Conservation (phyloP, 129 eudicot genomes). For the Oenanthe sinensis region DNA sequence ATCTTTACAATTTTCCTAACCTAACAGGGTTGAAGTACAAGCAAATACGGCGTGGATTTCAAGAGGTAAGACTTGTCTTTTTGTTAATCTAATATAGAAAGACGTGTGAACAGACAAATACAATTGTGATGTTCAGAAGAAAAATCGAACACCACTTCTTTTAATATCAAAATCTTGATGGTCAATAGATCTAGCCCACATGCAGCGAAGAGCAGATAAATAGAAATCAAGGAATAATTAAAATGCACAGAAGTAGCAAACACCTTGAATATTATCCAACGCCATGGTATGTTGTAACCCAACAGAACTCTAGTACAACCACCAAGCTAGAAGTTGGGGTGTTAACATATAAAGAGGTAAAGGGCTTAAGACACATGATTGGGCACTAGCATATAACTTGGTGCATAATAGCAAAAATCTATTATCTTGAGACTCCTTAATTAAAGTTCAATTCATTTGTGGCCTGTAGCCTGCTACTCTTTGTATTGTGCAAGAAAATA, state of each 20-base stretch:
- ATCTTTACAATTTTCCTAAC: slow-evolving; percentile 71
- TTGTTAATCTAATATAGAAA: background rate
- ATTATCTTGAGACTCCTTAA: background rate
- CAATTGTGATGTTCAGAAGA: background rate
- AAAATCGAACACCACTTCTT: background rate
- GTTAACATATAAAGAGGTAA: background rate
- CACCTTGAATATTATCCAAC: background rate
- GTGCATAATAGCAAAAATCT: background rate
- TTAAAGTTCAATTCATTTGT: background rate
- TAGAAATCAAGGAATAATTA: background rate
- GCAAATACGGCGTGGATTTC: slow-evolving; percentile 72
- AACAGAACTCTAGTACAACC: background rate
- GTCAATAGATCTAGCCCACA: background rate
- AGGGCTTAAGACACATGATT: background rate
- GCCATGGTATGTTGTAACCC: background rate
- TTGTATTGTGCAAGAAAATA: background rate
- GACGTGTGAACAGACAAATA: background rate
- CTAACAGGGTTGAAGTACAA: slow-evolving; percentile 59
- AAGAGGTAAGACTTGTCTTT: slow-evolving; percentile 50
- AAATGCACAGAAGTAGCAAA: background rate
- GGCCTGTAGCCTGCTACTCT: background rate
- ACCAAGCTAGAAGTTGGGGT: background rate
- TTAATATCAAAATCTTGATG: background rate
- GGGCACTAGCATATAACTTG: background rate
- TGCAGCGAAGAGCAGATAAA: background rate